phyloP scores from a whole-genome alignment of 176 grass and related monocot genomes.

The Phoenix dactylifera region DNA sequence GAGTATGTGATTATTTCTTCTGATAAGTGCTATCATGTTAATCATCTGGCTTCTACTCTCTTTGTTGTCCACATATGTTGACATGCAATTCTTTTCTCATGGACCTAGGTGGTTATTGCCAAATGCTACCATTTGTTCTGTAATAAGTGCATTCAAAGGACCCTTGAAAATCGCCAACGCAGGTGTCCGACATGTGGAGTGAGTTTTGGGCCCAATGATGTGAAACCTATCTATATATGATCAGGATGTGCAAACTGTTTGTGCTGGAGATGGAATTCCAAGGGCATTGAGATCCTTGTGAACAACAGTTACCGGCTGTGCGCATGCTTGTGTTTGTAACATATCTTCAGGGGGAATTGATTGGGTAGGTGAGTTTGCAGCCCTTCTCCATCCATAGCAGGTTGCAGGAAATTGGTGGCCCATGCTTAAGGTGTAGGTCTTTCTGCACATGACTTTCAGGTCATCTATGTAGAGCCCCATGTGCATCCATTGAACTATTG shows the following conservation, averaged over 20 bases:
- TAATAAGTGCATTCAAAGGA: constrained; percentile 60
- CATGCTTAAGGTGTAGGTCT: constrained; percentile 13
- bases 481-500: constrained; percentile 13
- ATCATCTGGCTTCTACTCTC: no score
- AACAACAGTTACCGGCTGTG: no score
- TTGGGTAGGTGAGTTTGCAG: no score
- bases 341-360: no score
- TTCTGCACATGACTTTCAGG: not conserved
- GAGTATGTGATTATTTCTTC: no score
- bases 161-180: constrained; percentile 51
- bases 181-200: constrained; percentile 66
- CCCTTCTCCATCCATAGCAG: constrained; percentile 4
- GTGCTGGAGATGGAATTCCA: no score
- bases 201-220: constrained; percentile 72
- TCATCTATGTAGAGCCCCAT: constrained; percentile 25
- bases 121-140: constrained; percentile 95
- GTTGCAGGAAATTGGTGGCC: constrained; percentile 1
- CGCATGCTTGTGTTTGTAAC: not conserved
- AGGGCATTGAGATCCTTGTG: no score
- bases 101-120: constrained; percentile 63
- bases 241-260: constrained; percentile 3
- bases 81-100: not conserved
- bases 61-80: not conserved
- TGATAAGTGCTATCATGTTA: no score
- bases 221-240: constrained; percentile 92